Evolutionary conservation across 176 grass and related monocot species (phyloP).

Genomic region (Triticum dicoccoides): DNA sequence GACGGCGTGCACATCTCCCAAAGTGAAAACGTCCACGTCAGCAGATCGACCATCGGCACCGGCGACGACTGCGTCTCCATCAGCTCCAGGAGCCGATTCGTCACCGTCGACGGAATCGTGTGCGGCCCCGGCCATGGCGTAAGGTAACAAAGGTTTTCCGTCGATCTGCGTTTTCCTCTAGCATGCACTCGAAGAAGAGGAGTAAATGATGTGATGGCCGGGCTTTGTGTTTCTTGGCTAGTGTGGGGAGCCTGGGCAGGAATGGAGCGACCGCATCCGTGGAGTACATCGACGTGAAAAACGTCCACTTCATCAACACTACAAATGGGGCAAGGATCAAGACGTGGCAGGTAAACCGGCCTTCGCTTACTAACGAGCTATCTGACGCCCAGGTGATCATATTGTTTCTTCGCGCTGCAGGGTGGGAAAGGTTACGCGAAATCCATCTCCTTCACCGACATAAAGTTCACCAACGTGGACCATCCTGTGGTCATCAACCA

Average conservation of each 20-base stretch:
- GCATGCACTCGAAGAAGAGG: not conserved
- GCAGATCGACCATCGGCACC: not conserved
- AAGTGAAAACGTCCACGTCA: slow-evolving; percentile 33
- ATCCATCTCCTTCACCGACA: slow-evolving; percentile 26
- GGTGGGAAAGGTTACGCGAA: slow-evolving; percentile 37
- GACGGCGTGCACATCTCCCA: slow-evolving; percentile 54
- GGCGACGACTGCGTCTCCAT: slow-evolving; percentile 74
- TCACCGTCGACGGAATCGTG: slow-evolving; percentile 24
- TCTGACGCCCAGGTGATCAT: not conserved
- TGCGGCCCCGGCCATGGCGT: slow-evolving; percentile 65
- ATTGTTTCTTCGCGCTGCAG: not conserved
- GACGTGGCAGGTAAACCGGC: slow-evolving; percentile 41
- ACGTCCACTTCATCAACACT: slow-evolving; percentile 30
- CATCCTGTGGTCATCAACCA: slow-evolving; percentile 41
- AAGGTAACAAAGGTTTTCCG: slow-evolving; percentile 27
- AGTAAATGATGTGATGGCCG: not conserved
- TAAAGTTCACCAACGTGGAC: slow-evolving; percentile 35
- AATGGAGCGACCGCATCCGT: not conserved
- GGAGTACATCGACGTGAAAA: slow-evolving; percentile 47
- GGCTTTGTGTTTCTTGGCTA: not conserved
- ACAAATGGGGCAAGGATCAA: slow-evolving; percentile 59
- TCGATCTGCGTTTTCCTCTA: not conserved
- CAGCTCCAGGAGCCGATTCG: slow-evolving; percentile 26
- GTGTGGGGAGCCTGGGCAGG: slow-evolving; percentile 54
- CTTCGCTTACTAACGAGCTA: not conserved